Conservation (phyloP, 2,329 filamentous ascomycete genomes). For the Hypoxylon rubiginosum region DNA sequence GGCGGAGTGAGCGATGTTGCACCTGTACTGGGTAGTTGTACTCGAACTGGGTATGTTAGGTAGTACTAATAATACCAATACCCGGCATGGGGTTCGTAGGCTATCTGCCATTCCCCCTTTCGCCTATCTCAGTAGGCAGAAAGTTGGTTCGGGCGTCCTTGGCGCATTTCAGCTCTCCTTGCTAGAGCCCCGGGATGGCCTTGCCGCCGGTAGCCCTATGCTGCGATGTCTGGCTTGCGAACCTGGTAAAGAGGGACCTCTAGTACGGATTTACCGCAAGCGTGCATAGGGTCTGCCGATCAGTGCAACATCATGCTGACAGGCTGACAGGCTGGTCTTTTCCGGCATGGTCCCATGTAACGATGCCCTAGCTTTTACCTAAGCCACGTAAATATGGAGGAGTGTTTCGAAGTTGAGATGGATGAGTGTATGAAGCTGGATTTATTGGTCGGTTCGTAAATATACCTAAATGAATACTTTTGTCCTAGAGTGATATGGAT, state of each 20-base stretch:
- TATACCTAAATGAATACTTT: too few relatives aligned
- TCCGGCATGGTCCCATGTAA: neutral
- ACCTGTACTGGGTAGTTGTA: conserved; percentile 10
- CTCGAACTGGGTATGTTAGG: too few relatives aligned
- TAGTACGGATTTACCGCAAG: conserved; percentile 13
- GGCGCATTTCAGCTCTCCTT: conserved; percentile 26
- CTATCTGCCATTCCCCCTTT: conserved; percentile 9
- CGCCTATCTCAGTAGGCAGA: conserved; percentile 16
- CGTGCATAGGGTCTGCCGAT: conserved; percentile 18
- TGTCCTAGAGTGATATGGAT: too few relatives aligned
- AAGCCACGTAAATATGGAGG: neutral
- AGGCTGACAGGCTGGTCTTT: neutral
- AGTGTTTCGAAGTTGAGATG: conserved; percentile 4
- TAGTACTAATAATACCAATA: neutral
- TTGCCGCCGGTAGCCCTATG: neutral
- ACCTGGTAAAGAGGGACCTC: conserved; percentile 1
- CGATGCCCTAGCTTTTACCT: neutral
- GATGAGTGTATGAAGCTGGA: neutral
- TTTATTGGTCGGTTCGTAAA: neutral
- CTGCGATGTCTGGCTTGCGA: conserved; percentile 9
- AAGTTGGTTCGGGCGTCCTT: conserved; percentile 20
- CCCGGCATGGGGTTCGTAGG: conserved; percentile 11
- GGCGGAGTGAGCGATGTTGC: conserved; percentile 18
- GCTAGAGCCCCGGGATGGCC: conserved; percentile 1
- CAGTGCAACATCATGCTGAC: conserved; percentile 10